Evolutionary conservation across 768 basidiomycete species (phyloP), one percentile per base, ranked within the genome.

Genomic region (Sarcomyxa edulis): DNA sequence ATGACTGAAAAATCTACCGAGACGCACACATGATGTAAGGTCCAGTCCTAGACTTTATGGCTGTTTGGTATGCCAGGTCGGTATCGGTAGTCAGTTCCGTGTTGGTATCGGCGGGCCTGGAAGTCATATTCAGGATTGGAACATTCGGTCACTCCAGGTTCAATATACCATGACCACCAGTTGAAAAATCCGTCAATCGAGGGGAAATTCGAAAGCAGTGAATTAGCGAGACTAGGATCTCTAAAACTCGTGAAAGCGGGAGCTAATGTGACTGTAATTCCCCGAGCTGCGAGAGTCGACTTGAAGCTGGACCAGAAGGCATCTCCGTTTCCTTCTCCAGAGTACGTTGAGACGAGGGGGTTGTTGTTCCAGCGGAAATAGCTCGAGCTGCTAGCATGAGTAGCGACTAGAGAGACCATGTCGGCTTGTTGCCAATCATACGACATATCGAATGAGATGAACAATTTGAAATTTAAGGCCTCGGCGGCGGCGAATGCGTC

Each of bases 1-100:
- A 53, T 89, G 84, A 2, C 84, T 84, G 56, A 84, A 88, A 65
- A 89, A 89, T 74, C 81, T n/a, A 79, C 10, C 84, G 81, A 8
- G 83, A 78, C 20, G 79, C 76, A 64, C 60, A 39, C 60, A 73
- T 4, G 48, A 52, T 48, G n/a, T n/a, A n/a, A n/a, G n/a, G n/a
- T n/a, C n/a, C n/a, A n/a, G n/a, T n/a, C n/a, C n/a, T n/a, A n/a
- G n/a, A n/a, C n/a, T n/a, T n/a, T n/a, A n/a, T n/a, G n/a, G n/a
- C n/a, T n/a, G n/a, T n/a, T n/a, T n/a, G n/a, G n/a, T n/a, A n/a
- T n/a, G n/a, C n/a, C n/a, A n/a, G n/a, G n/a, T n/a, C n/a, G n/a
- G n/a, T n/a, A n/a, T n/a, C n/a, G n/a, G n/a, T n/a, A n/a, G n/a
- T n/a, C n/a, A n/a, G n/a, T n/a, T n/a, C n/a, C n/a, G n/a, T n/a